phyloP scores from a whole-genome alignment of 2,329 filamentous ascomycete genomes.

The Acrocalymma vagum region DNA sequence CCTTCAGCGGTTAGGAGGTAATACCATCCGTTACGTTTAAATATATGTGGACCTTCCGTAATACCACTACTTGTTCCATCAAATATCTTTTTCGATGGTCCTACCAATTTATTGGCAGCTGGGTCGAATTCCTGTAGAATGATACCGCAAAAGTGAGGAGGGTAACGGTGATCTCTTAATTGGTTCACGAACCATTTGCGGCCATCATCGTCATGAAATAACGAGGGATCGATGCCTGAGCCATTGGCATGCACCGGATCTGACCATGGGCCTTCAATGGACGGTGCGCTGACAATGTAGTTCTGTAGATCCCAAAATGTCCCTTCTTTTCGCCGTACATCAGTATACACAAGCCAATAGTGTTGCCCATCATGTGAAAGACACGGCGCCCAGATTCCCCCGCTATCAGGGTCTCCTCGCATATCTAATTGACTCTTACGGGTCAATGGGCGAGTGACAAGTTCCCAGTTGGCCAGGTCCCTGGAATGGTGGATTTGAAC shows the following conservation, averaged over 20 bases:
- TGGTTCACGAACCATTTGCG: slow-evolving; percentile 33
- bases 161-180: slow-evolving; percentile 27
- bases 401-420: slow-evolving; percentile 33
- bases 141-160: slow-evolving; percentile 60
- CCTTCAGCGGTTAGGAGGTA: slow-evolving; percentile 35
- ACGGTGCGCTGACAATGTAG: slow-evolving; percentile 61
- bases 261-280: slow-evolving; percentile 66
- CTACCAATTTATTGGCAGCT: slow-evolving; percentile 57
- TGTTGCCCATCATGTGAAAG: slow-evolving; percentile 65
- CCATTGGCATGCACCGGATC: slow-evolving; percentile 66
- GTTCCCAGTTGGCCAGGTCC: slow-evolving; percentile 61
- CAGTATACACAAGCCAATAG: slow-evolving; percentile 70
- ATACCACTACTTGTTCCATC: slow-evolving; percentile 59
- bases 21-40: slow-evolving; percentile 28
- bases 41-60: slow-evolving; percentile 36
- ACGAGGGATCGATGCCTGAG: slow-evolving; percentile 65
- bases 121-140: slow-evolving; percentile 65
- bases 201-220: slow-evolving; percentile 31
- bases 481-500: slow-evolving; percentile 60
- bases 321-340: slow-evolving; percentile 71
- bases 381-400: slow-evolving; percentile 56
- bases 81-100: slow-evolving; percentile 60
- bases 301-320: slow-evolving; percentile 69
- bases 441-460: slow-evolving; percentile 48
- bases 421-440: slow-evolving; percentile 47